Evolutionary conservation across 345 rosid genomes (phyloP).

Genomic region (Trapa incisa): DNA sequence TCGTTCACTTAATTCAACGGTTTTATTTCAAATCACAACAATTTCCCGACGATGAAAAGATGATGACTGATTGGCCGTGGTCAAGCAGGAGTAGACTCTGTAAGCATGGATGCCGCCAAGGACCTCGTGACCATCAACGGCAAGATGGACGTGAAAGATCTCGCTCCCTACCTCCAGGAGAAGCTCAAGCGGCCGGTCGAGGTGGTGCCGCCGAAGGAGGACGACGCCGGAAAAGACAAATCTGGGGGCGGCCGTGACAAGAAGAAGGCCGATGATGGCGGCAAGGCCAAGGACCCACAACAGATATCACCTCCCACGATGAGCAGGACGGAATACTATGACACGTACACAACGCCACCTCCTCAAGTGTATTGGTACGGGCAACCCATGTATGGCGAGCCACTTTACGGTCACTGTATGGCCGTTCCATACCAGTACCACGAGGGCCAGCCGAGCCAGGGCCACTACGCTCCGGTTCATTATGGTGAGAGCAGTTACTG

Average conservation of each 20-base stretch:
- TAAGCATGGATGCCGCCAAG: conserved; percentile 18
- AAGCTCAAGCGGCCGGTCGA: conserved; percentile 22
- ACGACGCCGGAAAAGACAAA: no score
- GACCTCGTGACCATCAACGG: conserved; percentile 29
- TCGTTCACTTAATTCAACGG: no score
- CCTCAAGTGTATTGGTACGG: conserved; percentile 15
- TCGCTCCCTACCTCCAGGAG: conserved; percentile 16
- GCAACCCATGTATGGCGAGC: conserved; percentile 7
- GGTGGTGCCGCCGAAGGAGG: conserved; percentile 17
- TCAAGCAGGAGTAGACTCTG: conserved; percentile 21
- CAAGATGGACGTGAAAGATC: conserved; percentile 28
- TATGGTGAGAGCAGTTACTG: conserved; percentile 12
- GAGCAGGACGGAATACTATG: conserved; percentile 21
- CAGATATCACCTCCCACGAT: neutral
- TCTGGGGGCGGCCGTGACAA: neutral
- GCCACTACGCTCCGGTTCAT: conserved; percentile 13
- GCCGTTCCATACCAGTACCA: neutral
- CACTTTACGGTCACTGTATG: neutral
- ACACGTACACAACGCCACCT: conserved; percentile 7
- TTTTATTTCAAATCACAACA: no score
- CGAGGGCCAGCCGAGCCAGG: conserved; percentile 11
- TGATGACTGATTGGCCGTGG: neutral
- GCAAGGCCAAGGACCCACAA: conserved; percentile 9
- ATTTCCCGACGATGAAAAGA: no score
- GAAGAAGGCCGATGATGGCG: conserved; percentile 1